These are phyloP conservation scores for Candida peoriensis DNA, from an alignment of 805 yeast genomes.

Conservation along the genomic window DNA sequence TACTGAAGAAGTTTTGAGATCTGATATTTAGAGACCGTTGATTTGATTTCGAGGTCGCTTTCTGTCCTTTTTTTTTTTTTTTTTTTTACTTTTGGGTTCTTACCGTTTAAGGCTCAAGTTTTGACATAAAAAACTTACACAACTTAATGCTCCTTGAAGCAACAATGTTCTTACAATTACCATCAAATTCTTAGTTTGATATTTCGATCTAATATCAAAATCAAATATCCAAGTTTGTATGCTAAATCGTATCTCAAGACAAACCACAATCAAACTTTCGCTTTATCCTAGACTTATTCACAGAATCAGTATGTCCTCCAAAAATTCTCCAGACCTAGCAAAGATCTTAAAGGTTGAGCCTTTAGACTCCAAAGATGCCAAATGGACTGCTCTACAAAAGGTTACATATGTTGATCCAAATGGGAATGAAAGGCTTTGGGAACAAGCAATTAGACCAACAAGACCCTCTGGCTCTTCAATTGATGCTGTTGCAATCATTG, in stretches of 20 bases:
- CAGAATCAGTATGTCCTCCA: slow-evolving; percentile 11
- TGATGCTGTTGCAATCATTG: slow-evolving; percentile 91
- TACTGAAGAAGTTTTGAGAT: too few species aligned
- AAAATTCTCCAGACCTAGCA: slow-evolving; percentile 33
- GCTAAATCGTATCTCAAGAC: too few species aligned
- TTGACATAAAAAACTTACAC: too few species aligned
- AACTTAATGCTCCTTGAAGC: too few species aligned
- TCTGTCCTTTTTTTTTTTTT: not conserved
- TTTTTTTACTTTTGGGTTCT: not conserved
- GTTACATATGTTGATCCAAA: slow-evolving; percentile 68
- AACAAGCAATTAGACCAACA: slow-evolving; percentile 58
- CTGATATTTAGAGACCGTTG: too few species aligned
- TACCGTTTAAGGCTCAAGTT: too few species aligned
- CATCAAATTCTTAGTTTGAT: not conserved
- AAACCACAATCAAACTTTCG: too few species aligned
- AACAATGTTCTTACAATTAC: too few species aligned
- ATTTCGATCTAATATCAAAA: too few species aligned
- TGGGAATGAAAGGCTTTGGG: slow-evolving; percentile 79
- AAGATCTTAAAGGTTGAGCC: slow-evolving; percentile 26
- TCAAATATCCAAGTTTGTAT: too few species aligned
- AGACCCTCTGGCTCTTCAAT: slow-evolving; percentile 35
- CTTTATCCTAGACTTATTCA: too few species aligned
- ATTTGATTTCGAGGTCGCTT: too few species aligned
- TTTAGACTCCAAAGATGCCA: slow-evolving; percentile 42
- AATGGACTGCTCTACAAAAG: slow-evolving; percentile 64